A percentile compares a stretch with the other conserved stretches of the same genome.
Conservation (phyloP, 2,329 filamentous ascomycete species). For the Cordyceps cicadae region DNA sequence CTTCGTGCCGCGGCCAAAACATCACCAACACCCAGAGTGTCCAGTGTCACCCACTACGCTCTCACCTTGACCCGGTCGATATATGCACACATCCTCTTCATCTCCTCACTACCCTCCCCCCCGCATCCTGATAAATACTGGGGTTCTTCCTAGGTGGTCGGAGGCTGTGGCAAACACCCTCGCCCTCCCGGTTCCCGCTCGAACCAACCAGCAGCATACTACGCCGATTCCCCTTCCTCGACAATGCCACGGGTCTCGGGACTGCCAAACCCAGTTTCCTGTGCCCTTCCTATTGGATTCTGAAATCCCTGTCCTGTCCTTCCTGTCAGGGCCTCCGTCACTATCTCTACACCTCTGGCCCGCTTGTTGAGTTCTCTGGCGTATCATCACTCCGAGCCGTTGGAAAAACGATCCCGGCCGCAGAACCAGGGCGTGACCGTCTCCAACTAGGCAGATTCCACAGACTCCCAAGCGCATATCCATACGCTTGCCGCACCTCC, state of each 20-base stretch:
- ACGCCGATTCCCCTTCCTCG: not conserved
- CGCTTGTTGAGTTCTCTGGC: not conserved
- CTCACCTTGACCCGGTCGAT: not conserved
- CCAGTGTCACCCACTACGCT: not conserved
- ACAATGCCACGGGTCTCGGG: not conserved
- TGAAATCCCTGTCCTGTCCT: not conserved
- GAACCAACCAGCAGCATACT: not conserved
- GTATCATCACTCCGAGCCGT: not conserved
- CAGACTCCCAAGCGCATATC: conserved; percentile 1
- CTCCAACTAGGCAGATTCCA: conserved; percentile 6
- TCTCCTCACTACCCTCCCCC: not conserved
- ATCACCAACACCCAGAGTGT: not conserved
- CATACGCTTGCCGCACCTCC: conserved; percentile 3
- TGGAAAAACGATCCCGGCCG: not conserved
- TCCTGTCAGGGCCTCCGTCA: not conserved
- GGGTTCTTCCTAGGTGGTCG: not conserved
- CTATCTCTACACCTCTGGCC: conserved; percentile 1
- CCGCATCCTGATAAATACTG: not conserved
- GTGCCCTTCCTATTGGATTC: not conserved
- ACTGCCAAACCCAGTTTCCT: not conserved
- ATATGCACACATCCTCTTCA: not conserved
- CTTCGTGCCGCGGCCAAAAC: not conserved
- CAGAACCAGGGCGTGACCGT: not conserved
- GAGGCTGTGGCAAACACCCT: conserved; percentile 7
- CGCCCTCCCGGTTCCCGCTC: not conserved